Percentiles rank a stretch among this genome's conserved stretches.
Conservation (phyloP, 192 early-diverging fungal species). For the Umbelopsis ramanniana region DNA sequence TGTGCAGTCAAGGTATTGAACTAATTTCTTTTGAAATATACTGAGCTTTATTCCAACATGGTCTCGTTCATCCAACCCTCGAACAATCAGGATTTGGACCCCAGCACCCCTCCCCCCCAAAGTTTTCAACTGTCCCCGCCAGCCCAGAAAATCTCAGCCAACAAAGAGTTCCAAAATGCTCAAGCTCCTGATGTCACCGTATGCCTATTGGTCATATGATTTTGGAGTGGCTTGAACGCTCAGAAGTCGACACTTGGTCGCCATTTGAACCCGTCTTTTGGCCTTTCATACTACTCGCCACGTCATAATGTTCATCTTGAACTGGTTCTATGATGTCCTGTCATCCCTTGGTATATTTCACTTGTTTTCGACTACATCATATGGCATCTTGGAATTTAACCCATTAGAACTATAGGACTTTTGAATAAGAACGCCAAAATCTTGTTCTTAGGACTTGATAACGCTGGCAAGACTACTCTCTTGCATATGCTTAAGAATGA, state of each 20-base stretch:
- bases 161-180: neutral
- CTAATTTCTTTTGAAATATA: too few relatives aligned
- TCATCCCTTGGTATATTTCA: constrained; percentile 74
- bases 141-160: neutral
- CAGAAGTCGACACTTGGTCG: neutral
- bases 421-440: constrained; percentile 99
- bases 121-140: too few relatives aligned
- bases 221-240: neutral
- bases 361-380: neutral
- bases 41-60: too few relatives aligned
- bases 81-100: too few relatives aligned
- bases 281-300: constrained; percentile 16
- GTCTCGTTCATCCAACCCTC: too few relatives aligned
- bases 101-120: too few relatives aligned
- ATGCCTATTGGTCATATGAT: neutral
- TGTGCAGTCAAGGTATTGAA: too few relatives aligned
- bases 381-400: neutral
- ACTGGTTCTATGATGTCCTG: constrained; percentile 98
- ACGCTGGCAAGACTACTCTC: constrained; percentile 93
- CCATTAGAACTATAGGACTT: constrained; percentile 67
- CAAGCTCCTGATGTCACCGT: constrained; percentile 9
- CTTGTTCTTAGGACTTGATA: constrained; percentile 96
- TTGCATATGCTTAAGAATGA: constrained; percentile 99
- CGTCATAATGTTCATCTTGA: constrained; percentile 88
- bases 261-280: constrained; percentile 22